A percentile compares a stretch with the other conserved stretches of the same genome.
These are phyloP conservation scores for Inga oerstediana DNA, from an alignment of 306 rosid species.

Conservation along the genomic window DNA sequence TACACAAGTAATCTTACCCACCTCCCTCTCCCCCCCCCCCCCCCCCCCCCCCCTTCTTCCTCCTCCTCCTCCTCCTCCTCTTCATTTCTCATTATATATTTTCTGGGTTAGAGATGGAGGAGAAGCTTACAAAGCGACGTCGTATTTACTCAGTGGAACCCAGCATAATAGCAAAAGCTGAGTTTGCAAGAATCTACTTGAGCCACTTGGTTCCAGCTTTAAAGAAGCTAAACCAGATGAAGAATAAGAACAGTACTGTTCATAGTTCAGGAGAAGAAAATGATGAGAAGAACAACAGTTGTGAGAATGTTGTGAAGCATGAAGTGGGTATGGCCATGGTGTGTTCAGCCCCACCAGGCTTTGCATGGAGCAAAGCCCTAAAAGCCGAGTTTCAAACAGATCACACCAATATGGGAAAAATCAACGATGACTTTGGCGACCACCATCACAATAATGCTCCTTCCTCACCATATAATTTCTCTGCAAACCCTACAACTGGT, in stretches of 20 bases:
- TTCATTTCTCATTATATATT: background rate
- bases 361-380: slow-evolving; percentile 68
- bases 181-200: slow-evolving; percentile 56
- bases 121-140: slow-evolving; percentile 41
- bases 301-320: slow-evolving; percentile 40
- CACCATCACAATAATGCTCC: slow-evolving; percentile 1
- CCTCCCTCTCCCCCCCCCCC: background rate
- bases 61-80: background rate
- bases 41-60: background rate
- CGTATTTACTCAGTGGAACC: slow-evolving; percentile 58
- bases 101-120: slow-evolving; percentile 18
- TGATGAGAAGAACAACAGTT: background rate
- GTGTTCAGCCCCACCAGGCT: slow-evolving; percentile 49
- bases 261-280: slow-evolving; percentile 4
- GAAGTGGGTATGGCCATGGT: slow-evolving; percentile 83
- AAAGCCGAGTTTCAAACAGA: slow-evolving; percentile 49
- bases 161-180: slow-evolving; percentile 35
- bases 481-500: slow-evolving; percentile 27
- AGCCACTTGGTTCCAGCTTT: slow-evolving; percentile 58
- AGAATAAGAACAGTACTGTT: background rate
- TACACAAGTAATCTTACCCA: background rate
- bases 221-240: slow-evolving; percentile 41
- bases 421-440: background rate
- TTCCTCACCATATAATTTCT: background rate
- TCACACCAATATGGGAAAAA: slow-evolving; percentile 10